Conservation (phyloP, 2,329 filamentous ascomycete genomes). For the Aspergillus cejpii region DNA sequence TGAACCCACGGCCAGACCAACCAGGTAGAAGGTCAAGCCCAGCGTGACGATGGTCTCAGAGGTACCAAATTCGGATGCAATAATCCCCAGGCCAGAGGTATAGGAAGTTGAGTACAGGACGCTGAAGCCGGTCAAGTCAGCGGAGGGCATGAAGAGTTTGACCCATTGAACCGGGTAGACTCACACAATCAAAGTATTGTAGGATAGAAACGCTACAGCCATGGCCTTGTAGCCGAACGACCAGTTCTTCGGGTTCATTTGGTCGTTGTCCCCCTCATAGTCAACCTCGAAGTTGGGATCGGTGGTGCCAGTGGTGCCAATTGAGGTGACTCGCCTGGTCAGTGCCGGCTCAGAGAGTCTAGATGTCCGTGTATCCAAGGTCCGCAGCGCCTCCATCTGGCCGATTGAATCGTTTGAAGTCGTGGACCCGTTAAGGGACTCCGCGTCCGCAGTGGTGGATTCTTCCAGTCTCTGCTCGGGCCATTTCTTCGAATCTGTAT, state of each 20-base stretch:
- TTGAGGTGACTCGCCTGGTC: conserved; percentile 40
- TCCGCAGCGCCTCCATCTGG: conserved; percentile 24
- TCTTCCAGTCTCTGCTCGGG: conserved; percentile 13
- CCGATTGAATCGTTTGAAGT: conserved; percentile 25
- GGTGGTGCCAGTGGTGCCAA: conserved; percentile 41
- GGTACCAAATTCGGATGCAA: conserved; percentile 59
- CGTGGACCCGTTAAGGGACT: conserved; percentile 24
- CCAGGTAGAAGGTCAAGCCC: conserved; percentile 70
- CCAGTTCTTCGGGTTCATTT: conserved; percentile 64
- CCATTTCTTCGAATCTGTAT: conserved; percentile 17
- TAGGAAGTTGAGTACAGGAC: conserved; percentile 74
- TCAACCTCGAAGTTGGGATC: conserved; percentile 65
- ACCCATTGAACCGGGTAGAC: no score
- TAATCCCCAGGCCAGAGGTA: conserved; percentile 62
- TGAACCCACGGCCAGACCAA: conserved; percentile 66
- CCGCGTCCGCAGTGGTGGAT: conserved; percentile 13
- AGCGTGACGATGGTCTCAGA: conserved; percentile 60
- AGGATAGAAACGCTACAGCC: conserved; percentile 51
- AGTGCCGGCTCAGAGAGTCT: conserved; percentile 31
- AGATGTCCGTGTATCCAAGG: conserved; percentile 27
- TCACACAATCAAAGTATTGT: conserved; percentile 51
- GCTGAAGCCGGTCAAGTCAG: conserved; percentile 20
- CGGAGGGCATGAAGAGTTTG: no score
- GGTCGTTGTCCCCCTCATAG: conserved; percentile 57
- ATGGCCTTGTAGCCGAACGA: conserved; percentile 51